phyloP scores from a whole-genome alignment of 106 monocot genomes.

The Dendrobium chrysotoxum region DNA sequence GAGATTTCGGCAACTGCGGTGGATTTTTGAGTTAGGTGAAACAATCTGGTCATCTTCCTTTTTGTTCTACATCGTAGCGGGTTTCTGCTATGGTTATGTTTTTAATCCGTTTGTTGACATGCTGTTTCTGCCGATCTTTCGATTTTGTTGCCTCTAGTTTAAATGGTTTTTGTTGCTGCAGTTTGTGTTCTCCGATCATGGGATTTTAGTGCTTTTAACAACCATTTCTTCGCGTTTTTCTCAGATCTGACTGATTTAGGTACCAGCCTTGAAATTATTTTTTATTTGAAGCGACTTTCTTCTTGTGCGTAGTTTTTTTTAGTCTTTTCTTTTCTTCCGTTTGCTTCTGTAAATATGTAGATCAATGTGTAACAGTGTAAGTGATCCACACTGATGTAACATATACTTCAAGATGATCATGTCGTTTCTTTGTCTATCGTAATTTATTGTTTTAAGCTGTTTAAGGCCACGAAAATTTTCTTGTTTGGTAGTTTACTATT shows the following conservation, averaged over 20 bases:
- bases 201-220: background rate
- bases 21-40: background rate
- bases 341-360: too few species aligned
- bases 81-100: background rate
- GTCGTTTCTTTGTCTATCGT: background rate
- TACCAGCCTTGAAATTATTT: background rate
- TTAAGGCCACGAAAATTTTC: too few species aligned
- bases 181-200: background rate
- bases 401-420: background rate
- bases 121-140: background rate
- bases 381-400: background rate
- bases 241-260: background rate
- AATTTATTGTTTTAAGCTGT: background rate
- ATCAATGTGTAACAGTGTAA: background rate
- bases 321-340: too few species aligned
- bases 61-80: background rate
- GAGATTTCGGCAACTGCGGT: background rate
- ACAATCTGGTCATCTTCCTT: background rate
- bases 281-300: background rate
- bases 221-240: background rate
- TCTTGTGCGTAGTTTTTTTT: background rate
- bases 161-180: background rate
- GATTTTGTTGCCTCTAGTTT: background rate
- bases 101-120: background rate
- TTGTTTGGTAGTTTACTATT: too few species aligned